Percentiles rank a stretch among this genome's conserved stretches.
These are phyloP conservation scores for Sesbania bispinosa DNA, from an alignment of 306 rosid species.

Conservation along the genomic window DNA sequence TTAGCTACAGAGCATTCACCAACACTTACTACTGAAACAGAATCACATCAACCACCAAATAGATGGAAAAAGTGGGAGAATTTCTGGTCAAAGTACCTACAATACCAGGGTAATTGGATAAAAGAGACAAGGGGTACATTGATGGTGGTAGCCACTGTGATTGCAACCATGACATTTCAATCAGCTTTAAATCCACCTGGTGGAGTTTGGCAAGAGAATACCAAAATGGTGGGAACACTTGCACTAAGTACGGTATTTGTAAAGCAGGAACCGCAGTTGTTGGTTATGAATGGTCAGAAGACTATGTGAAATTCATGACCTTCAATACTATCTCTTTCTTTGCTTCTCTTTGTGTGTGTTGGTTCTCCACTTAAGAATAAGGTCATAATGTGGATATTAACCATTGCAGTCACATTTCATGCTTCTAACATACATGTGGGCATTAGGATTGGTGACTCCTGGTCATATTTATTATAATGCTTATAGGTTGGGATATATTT, in stretches of 20 bases:
- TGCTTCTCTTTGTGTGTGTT: conserved; percentile 18
- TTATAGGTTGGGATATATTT: neutral
- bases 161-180: conserved; percentile 27
- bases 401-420: neutral
- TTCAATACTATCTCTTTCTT: conserved; percentile 22
- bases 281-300: neutral
- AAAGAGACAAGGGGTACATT: neutral
- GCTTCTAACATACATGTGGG: neutral
- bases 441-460: neutral
- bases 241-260: neutral
- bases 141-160: conserved; percentile 33
- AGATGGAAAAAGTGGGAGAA: neutral
- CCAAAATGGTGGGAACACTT: neutral
- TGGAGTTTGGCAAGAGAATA: conserved; percentile 31
- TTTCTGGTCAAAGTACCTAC: neutral
- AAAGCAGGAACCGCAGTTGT: conserved; percentile 27
- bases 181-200: conserved; percentile 24
- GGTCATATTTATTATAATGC: neutral
- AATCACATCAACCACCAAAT: neutral
- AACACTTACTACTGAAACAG: neutral
- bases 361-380: conserved; percentile 18
- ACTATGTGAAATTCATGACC: neutral
- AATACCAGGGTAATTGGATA: conserved; percentile 15
- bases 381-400: conserved; percentile 15
- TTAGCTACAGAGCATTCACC: neutral